Evolutionary conservation across 164 flowering plant species (phyloP), one percentile per base, ranked within the genome.

Genomic region (Malania oleifera): DNA sequence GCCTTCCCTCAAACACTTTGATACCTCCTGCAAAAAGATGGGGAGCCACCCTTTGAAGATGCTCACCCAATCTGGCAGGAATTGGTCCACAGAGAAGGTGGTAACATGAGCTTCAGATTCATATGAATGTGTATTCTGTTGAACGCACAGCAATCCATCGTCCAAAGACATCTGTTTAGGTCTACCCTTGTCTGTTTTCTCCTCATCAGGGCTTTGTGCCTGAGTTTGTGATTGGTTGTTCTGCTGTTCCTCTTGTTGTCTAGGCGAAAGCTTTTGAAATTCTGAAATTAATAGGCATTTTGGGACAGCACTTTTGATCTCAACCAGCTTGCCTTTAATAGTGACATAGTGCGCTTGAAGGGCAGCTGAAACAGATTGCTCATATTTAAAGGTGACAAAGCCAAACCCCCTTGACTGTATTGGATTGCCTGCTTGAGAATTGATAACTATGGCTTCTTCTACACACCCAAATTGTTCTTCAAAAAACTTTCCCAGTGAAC

Each of bases 41-140:
- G 84, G 86, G 26, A 84, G 63, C 89, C 89, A 84, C 56, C 71
- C 74, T 65, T 54, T 76, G 66, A 84, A 80, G 18, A 53, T 73
- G 28, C 22, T 47, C 22, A 81, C 61, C 89, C 86, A 84, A 34
- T 38, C 20, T 28, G 82, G 81, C 51, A 56, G 22, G 26, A 1
- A 63, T 24, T 46, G 34, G 19, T 65, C 49, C 28, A 6, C 52
- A 6, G 54, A 49, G 37, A 52, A 31, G 22, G 64, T 15, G 26
- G 25, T 23, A 27, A 28, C 25, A 5, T 19, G 51, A 44, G 37
- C 28, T 31, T 51, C 57, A 56, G 55, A 31, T 26, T 53, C 56
- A 29, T 34, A 39, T 2, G 60, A 25, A 45, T 24, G 8, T n/a
- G 48, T 20, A 23, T 46, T 70, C 17, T 51, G 57, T 23, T 39